Evolutionary conservation across 2,329 filamentous ascomycete genomes (phyloP).

Genomic region (Domatiomyces globalis): DNA sequence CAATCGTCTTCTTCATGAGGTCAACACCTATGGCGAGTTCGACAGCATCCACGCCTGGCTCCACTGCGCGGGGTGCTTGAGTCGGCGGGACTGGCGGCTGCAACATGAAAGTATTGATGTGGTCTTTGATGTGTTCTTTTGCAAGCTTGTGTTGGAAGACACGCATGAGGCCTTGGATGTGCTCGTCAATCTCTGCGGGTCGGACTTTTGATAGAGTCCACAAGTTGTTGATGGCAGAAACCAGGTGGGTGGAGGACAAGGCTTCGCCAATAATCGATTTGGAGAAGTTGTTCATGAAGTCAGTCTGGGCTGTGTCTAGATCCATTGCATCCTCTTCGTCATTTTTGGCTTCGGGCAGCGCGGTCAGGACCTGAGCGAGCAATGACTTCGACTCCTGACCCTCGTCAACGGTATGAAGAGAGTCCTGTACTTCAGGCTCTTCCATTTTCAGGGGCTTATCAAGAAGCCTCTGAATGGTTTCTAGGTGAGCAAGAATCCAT

Average conservation of each 20-base stretch:
- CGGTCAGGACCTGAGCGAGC: constrained; percentile 51
- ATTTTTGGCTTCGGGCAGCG: constrained; percentile 69
- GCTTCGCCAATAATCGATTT: constrained; percentile 79
- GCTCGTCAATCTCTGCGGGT: constrained; percentile 74
- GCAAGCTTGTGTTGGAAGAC: constrained; percentile 82
- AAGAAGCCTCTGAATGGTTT: constrained; percentile 68
- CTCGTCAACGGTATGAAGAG: constrained; percentile 58
- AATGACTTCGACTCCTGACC: constrained; percentile 55
- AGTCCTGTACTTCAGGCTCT: constrained; percentile 85
- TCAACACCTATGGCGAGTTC: constrained; percentile 81
- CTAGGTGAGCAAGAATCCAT: constrained; percentile 70
- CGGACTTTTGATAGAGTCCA: constrained; percentile 82
- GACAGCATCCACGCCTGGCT: constrained; percentile 47
- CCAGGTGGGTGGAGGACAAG: constrained; percentile 64
- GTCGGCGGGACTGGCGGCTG: constrained; percentile 27
- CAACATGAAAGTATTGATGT: constrained; percentile 57
- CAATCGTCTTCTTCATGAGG: constrained; percentile 87
- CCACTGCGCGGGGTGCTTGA: constrained; percentile 28
- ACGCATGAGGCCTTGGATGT: constrained; percentile 81
- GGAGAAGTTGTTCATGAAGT: constrained; percentile 64
- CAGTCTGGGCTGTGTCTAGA: constrained; percentile 58
- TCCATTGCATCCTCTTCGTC: constrained; percentile 78
- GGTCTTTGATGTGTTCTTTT: constrained; percentile 83
- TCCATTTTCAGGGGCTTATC: constrained; percentile 83
- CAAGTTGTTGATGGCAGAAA: constrained; percentile 80